phyloP scores from a whole-genome alignment of 352 stramenopile genomes.

The Pythium myriotylum region DNA sequence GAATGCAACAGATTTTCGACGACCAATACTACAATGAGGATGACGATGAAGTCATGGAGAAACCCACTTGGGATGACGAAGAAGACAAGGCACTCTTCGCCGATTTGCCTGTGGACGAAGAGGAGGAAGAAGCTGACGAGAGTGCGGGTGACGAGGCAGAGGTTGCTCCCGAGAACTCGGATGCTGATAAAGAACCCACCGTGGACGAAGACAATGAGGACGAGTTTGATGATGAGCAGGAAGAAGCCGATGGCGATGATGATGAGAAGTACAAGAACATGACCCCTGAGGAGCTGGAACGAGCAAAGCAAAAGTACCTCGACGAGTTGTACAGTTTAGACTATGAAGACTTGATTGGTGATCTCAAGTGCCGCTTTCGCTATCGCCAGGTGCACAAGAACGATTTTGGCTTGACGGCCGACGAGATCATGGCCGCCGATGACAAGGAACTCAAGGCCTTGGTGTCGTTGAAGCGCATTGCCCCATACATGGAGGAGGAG shows the following conservation, averaged over 20 bases:
- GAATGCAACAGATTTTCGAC: conserved; percentile 97
- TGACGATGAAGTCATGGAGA: conserved; percentile 65
- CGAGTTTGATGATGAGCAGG: conserved; percentile 26
- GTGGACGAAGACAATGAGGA: conserved; percentile 33
- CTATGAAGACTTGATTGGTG: conserved; percentile 99
- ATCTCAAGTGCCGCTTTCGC: conserved; percentile 98
- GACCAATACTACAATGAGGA: conserved; percentile 97
- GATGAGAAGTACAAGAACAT: conserved; percentile 52
- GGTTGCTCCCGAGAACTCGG: conserved; percentile 21
- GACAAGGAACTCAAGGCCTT: conserved; percentile 96
- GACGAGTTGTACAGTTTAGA: conserved; percentile 98
- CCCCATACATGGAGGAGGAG: conserved; percentile 92
- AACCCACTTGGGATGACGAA: conserved; percentile 80
- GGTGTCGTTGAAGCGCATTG: conserved; percentile 97
- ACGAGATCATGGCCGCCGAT: conserved; percentile 97
- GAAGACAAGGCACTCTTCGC: conserved; percentile 87
- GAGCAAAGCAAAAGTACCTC: conserved; percentile 91
- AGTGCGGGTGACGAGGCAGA: conserved; percentile 25
- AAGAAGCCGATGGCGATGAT: conserved; percentile 55
- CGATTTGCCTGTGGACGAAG: conserved; percentile 59
- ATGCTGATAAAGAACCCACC: conserved; percentile 31
- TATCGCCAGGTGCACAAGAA: conserved; percentile 95
- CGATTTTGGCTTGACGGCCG: conserved; percentile 95
- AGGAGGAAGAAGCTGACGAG: conserved; percentile 60
- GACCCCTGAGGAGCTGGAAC: conserved; percentile 61